A percentile compares a stretch with the other conserved stretches of the same genome.
Evolutionary conservation across 352 stramenopile genomes (phyloP).

Genomic region (Globisporangium echinulatum): DNA sequence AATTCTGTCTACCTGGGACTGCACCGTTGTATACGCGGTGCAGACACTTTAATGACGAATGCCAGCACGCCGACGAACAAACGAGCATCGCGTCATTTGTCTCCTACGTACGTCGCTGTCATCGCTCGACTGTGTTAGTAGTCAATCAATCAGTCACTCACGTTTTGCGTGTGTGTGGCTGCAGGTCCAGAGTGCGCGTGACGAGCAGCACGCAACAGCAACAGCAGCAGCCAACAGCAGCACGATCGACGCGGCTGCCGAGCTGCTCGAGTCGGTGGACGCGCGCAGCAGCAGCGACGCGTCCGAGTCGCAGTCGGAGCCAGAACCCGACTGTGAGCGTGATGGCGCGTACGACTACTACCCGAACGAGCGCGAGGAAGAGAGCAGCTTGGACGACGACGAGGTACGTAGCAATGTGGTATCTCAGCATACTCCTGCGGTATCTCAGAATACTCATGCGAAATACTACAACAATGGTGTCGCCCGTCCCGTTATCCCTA

Average conservation of each 20-base stretch:
- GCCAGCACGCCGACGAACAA: conserved; percentile 52
- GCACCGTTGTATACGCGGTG: conserved; percentile 1
- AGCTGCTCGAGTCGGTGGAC: neutral
- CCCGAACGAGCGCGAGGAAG: conserved; percentile 11
- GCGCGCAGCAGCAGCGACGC: neutral
- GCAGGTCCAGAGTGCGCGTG: too few relatives aligned
- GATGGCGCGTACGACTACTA: conserved; percentile 12
- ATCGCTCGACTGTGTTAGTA: too few relatives aligned
- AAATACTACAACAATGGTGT: too few relatives aligned
- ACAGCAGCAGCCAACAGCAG: neutral
- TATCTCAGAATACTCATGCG: too few relatives aligned
- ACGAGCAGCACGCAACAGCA: neutral
- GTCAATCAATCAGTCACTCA: neutral
- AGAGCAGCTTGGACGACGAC: conserved; percentile 17
- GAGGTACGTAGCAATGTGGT: conserved; percentile 2
- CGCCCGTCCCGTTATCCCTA: too few relatives aligned
- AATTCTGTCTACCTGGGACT: neutral
- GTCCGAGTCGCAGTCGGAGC: neutral
- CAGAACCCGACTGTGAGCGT: conserved; percentile 2
- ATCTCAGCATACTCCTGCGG: too few relatives aligned
- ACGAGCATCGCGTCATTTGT: conserved; percentile 62
- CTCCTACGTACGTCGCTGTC: conserved; percentile 38
- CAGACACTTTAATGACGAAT: conserved; percentile 68
- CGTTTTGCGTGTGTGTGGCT: neutral
- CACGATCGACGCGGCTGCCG: neutral